Percentiles rank a stretch among this genome's conserved stretches.
Evolutionary conservation across 192 early-diverging fungal species (phyloP).

Genomic region (Backusella circina): DNA sequence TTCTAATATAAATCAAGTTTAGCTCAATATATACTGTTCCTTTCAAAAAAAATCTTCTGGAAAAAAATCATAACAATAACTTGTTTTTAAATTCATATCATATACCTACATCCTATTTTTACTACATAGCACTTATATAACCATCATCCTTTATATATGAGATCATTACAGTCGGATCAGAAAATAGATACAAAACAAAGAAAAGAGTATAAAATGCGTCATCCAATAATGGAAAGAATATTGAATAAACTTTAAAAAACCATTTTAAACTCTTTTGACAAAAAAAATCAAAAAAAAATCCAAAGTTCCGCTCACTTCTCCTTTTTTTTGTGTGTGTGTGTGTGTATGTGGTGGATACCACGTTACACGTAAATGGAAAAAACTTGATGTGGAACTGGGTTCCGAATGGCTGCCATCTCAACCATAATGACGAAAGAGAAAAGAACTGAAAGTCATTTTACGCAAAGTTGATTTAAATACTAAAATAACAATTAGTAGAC

Average conservation of each 20-base stretch:
- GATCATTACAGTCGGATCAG: not conserved
- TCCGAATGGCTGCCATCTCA: not conserved
- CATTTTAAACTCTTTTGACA: not conserved
- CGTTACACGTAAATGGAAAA: not conserved
- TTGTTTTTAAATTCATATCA: not conserved
- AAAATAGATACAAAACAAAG: not conserved
- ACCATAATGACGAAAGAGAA: not conserved
- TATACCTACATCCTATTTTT: not conserved
- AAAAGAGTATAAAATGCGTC: not conserved
- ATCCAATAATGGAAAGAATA: not conserved
- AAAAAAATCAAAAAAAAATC: not conserved
- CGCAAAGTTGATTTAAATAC: not conserved
- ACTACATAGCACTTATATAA: not conserved
- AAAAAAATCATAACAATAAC: not conserved
- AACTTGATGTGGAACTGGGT: not conserved
- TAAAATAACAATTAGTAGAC: not conserved
- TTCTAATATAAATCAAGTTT: not conserved
- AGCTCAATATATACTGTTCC: not conserved
- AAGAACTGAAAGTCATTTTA: not conserved
- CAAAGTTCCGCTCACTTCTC: not conserved
- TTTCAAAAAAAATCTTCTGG: not conserved
- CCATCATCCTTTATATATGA: not conserved
- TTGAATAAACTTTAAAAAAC: constrained; percentile 1
- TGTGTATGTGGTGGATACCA: not conserved
- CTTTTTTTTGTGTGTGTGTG: not conserved